A percentile compares a stretch with the other conserved stretches of the same genome.
Conservation (phyloP, 2,329 filamentous ascomycete genomes). For the Ophiocordyceps camponoti-leonardi region DNA sequence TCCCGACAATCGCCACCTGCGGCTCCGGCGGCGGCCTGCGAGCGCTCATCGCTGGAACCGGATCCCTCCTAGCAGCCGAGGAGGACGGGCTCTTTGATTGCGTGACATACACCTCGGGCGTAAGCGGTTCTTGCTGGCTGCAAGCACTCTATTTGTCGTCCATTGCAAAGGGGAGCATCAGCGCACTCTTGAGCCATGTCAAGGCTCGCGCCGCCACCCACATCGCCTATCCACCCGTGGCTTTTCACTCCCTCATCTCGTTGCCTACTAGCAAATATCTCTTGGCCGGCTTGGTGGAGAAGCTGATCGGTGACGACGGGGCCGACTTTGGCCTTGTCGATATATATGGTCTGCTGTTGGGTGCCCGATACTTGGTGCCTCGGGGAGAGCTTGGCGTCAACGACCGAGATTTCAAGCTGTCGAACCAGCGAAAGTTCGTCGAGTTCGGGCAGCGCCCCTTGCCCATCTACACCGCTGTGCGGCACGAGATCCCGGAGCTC, state of each 20-base stretch:
- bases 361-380: conserved; percentile 66
- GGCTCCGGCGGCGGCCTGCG: conserved; percentile 84
- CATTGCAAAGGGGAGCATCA: conserved; percentile 50
- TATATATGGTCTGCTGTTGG: conserved; percentile 74
- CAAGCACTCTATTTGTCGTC: conserved; percentile 68
- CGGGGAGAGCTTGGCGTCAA: conserved; percentile 62
- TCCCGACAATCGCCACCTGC: conserved; percentile 85
- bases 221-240: conserved; percentile 80
- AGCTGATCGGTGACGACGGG: conserved; percentile 53
- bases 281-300: conserved; percentile 77
- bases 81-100: conserved; percentile 88
- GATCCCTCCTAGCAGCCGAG: conserved; percentile 68
- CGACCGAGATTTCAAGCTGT: conserved; percentile 73
- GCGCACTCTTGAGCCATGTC: conserved; percentile 62
- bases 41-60: conserved; percentile 77
- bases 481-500: conserved; percentile 76
- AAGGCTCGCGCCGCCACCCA: conserved; percentile 75
- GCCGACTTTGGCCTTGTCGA: conserved; percentile 85
- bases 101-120: conserved; percentile 84
- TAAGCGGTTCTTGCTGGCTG: conserved; percentile 93
- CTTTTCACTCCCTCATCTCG: conserved; percentile 64
- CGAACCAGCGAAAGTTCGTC: conserved; percentile 63
- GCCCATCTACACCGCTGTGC: conserved; percentile 88
- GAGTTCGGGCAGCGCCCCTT: conserved; percentile 67
- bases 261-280: conserved; percentile 89